Percentiles rank a stretch among this genome's conserved stretches.
Conservation (phyloP, 2,329 filamentous ascomycete species). For the Aspergillus nomiae region DNA sequence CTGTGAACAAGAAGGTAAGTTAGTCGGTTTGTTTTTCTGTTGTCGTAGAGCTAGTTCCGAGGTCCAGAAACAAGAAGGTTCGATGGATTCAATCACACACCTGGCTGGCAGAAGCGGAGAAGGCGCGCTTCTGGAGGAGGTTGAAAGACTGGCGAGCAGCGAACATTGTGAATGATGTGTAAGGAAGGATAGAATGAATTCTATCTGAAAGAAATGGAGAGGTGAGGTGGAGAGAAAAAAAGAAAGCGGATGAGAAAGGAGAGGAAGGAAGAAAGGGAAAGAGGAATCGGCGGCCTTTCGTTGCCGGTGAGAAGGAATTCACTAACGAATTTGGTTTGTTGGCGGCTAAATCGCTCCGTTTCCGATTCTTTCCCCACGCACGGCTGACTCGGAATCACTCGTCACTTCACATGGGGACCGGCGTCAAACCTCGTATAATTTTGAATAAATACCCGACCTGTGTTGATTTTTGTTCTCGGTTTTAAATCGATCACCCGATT, state of each 20-base stretch:
- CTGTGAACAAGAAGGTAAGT: constrained; percentile 51
- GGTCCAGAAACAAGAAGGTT: constrained; percentile 4
- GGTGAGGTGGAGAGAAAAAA: constrained; percentile 7
- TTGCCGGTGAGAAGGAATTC: constrained; percentile 24
- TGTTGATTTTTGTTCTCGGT: neutral
- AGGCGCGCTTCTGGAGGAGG: constrained; percentile 72
- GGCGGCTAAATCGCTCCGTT: constrained; percentile 23
- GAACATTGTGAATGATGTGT: constrained; percentile 65
- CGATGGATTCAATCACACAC: constrained; percentile 52
- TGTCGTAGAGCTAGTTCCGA: constrained; percentile 10
- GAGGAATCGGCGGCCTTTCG: constrained; percentile 20
- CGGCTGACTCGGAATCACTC: constrained; percentile 6
- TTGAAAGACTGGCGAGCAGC: constrained; percentile 60
- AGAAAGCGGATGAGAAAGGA: constrained; percentile 11
- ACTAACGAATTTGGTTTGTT: constrained; percentile 7
- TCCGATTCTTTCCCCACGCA: constrained; percentile 22
- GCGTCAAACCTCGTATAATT: neutral
- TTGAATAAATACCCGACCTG: neutral
- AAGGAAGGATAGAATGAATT: constrained; percentile 14
- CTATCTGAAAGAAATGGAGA: constrained; percentile 14
- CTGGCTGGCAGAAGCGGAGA: constrained; percentile 76
- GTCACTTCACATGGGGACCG: neutral
- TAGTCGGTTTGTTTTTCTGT: neutral
- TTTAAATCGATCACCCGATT: neutral
- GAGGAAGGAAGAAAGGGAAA: constrained; percentile 12